Evolutionary conservation across 2,329 filamentous ascomycete genomes (phyloP), one percentile per base, ranked within the genome.

Genomic region (Onygenales sp.): DNA sequence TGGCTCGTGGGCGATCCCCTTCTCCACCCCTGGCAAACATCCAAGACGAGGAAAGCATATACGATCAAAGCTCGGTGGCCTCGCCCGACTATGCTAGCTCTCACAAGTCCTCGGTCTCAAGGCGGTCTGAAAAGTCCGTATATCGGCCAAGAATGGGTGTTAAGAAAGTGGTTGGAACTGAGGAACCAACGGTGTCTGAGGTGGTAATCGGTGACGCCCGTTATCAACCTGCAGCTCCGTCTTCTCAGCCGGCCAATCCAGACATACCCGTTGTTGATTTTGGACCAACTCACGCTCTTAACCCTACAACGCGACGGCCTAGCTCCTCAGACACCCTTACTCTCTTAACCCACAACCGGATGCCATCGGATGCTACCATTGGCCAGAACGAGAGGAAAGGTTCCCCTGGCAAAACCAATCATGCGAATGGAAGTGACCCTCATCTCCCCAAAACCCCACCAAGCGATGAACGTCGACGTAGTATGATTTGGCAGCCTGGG

Each of bases 51-150:
- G 72, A 70, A 51, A 70, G 70, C 55, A 62, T 69, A 55, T 85
- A 87, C 55, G 84, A 87, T 56, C 76, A 78, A 36, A 77, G 76
- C 36, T 85, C 84, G 7, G 80, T 80, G 5, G 75, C 77, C 10
- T 85, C 85, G 31, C 87, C 87, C 0, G 87, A 92, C 65, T 92
- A 92, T 69, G 86, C 87, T 6, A 93, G 87, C 68, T 85, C 83
- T 17, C 76, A 74, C 33, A 77, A 72, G 43, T 83, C 81, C n/a
- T 63, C 74, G 6, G 67, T 71, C 49, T 74, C 72, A 52, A 71
- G 69, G 57, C 63, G 62, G 46, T 74, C 71, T 2, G 56, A 59
- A 58, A 62, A 67, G 55, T 69, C 69, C 54, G 64, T 72, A 57
- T 69, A 79, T 7, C 81, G 80, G 55, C 86, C 87, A 13, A 80